Evolutionary conservation across 2,329 filamentous ascomycete genomes (phyloP).

Genomic region (Trichothecium roseum): DNA sequence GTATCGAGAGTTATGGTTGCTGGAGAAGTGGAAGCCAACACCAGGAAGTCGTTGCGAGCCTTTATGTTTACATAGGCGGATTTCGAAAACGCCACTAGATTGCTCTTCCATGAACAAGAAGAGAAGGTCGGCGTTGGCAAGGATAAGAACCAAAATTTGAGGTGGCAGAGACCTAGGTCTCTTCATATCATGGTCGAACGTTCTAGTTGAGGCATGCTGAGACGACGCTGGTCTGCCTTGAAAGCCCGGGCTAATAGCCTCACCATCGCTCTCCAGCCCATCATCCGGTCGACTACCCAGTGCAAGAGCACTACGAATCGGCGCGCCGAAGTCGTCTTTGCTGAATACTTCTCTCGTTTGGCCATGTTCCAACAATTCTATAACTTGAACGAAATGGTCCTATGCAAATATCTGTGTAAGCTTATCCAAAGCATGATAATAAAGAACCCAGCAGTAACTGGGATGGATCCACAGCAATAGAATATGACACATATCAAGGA

Average conservation of each 20-base stretch:
- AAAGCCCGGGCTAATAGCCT: not conserved
- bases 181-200: not conserved
- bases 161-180: constrained; percentile 43
- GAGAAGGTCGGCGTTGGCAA: constrained; percentile 62
- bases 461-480: no score
- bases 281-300: constrained; percentile 43
- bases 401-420: constrained; percentile 16
- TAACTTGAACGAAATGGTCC: constrained; percentile 74
- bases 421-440: not conserved
- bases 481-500: no score
- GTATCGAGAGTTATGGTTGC: constrained; percentile 66
- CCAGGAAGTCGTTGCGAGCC: constrained; percentile 33
- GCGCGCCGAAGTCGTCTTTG: constrained; percentile 67
- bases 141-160: constrained; percentile 69
- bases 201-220: no score
- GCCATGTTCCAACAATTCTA: constrained; percentile 58
- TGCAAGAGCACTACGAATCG: constrained; percentile 69
- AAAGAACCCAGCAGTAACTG: not conserved
- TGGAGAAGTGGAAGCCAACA: constrained; percentile 56
- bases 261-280: not conserved
- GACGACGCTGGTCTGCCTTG: no score
- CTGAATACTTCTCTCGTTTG: constrained; percentile 66
- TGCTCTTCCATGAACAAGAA: constrained; percentile 59
- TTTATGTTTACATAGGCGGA: constrained; percentile 10
- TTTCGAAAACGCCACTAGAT: constrained; percentile 5